Conservation (phyloP, 2,329 filamentous ascomycete genomes). For the Hypoxylon sp. region DNA sequence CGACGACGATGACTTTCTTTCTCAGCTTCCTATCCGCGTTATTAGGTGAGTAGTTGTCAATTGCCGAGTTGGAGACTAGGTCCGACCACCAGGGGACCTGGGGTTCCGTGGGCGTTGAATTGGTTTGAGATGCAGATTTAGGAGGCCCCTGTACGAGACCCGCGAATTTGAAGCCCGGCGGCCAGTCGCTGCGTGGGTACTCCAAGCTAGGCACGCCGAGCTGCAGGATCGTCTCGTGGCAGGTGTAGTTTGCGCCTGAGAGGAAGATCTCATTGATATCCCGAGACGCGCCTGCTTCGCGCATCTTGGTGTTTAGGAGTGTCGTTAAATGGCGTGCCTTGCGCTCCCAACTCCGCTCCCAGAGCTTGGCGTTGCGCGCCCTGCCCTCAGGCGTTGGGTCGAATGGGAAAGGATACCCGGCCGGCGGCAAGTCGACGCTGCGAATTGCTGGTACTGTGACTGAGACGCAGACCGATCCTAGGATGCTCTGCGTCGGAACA, state of each 20-base stretch:
- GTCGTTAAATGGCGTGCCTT: slow-evolving; percentile 47
- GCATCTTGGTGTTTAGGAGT: slow-evolving; percentile 51
- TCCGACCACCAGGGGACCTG: slow-evolving; percentile 56
- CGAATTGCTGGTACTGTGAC: slow-evolving; percentile 58
- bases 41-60: slow-evolving; percentile 12
- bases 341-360: slow-evolving; percentile 52
- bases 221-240: slow-evolving; percentile 56
- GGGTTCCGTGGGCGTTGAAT: slow-evolving; percentile 31
- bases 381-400: slow-evolving; percentile 51
- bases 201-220: slow-evolving; percentile 58
- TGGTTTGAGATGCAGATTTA: not conserved
- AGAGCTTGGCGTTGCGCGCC: slow-evolving; percentile 48
- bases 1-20: slow-evolving; percentile 57
- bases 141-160: slow-evolving; percentile 54
- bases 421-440: slow-evolving; percentile 56
- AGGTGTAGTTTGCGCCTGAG: slow-evolving; percentile 56
- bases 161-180: slow-evolving; percentile 54
- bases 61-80: slow-evolving; percentile 50
- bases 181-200: slow-evolving; percentile 58
- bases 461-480: slow-evolving; percentile 54
- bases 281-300: slow-evolving; percentile 50
- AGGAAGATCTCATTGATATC: slow-evolving; percentile 49
- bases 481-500: slow-evolving; percentile 28
- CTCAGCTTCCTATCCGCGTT: slow-evolving; percentile 13
- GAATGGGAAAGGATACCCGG: slow-evolving; percentile 53